Evolutionary conservation across 805 yeast species (phyloP).

Genomic region (Metschnikowia proteae): DNA sequence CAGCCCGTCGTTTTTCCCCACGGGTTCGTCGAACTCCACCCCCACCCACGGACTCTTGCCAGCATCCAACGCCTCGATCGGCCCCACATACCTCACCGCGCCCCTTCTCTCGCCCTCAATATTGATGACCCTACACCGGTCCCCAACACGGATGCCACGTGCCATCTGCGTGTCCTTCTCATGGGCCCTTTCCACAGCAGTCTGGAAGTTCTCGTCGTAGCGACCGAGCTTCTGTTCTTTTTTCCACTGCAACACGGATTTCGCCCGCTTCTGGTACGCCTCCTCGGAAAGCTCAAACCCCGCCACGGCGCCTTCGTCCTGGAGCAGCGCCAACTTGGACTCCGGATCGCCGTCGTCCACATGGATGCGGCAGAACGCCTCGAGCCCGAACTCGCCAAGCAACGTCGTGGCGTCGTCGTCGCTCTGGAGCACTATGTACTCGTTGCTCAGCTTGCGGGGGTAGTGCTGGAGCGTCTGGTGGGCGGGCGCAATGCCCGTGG

Average conservation of each 20-base stretch:
- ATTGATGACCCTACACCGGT: slow-evolving; percentile 50
- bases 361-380: slow-evolving; percentile 47
- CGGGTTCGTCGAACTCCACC: slow-evolving; percentile 77
- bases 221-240: slow-evolving; percentile 63
- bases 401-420: slow-evolving; percentile 17
- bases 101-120: slow-evolving; percentile 61
- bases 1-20: slow-evolving; percentile 82
- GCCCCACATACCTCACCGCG: slow-evolving; percentile 65
- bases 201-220: slow-evolving; percentile 45
- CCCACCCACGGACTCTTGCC: slow-evolving; percentile 70
- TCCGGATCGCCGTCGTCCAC: slow-evolving; percentile 55
- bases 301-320: slow-evolving; percentile 28
- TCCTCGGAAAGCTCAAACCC: slow-evolving; percentile 49
- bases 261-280: slow-evolving; percentile 55
- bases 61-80: slow-evolving; percentile 54
- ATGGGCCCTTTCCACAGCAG: slow-evolving; percentile 18
- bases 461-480: slow-evolving; percentile 51
- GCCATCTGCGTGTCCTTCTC: slow-evolving; percentile 12
- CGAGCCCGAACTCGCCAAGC: slow-evolving; percentile 27
- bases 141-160: slow-evolving; percentile 40
- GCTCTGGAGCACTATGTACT: slow-evolving; percentile 25
- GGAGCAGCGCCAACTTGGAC: slow-evolving; percentile 44
- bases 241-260: slow-evolving; percentile 79
- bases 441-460: slow-evolving; percentile 35
- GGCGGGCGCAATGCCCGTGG: slow-evolving; percentile 69